Evolutionary conservation across 805 yeast genomes (phyloP), one percentile per base, ranked within the genome.

Genomic region (Metschnikowia picachoensis): DNA sequence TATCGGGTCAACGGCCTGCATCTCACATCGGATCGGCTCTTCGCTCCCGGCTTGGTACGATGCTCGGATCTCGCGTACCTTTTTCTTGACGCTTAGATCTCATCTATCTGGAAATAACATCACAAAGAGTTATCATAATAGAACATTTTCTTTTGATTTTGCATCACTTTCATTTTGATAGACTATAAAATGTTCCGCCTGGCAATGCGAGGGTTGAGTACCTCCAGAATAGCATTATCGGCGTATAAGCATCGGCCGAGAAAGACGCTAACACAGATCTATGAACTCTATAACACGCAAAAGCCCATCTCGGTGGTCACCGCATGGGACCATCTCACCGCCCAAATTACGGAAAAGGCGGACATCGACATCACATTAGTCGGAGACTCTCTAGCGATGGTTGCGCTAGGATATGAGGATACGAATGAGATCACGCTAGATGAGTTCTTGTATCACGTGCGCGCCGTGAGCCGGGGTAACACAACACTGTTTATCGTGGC

Each of bases 341-440:
- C 82, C 0, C 69, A 72, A 29, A 70, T 85, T 56, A 95, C 90
- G 0, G 82, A 84, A 20, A 63, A 73, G 14, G 79, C 91, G 0
- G 75, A 77, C 0, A 73, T 81, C 2, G 97, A 92, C 56, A 74
- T 83, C 47, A 72, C 83, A 7, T 73, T 92, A 2, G 83, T 92
- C 4, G 99, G 99, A 3, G 99, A 92, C 64, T 91, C 97, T 0
- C 67, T 94, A 25, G 89, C 97, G 0, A 92, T 90, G 97, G 91
- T 87, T 1, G 77, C 95, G 0, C 73, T 88, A 51, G 99, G 99
- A 0, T 83, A 85, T 59, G 73, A 73, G 2, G 82, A 85, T 35
- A 85, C 98, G 0, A 81, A 84, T 49, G 86, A 86, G 57, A 66
- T 94, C 27, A 75, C 83, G 2, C 77, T 89, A 42, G 91, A 88